Evolutionary conservation across 2,329 filamentous ascomycete genomes (phyloP), one percentile per base, ranked within the genome.

Genomic region (Alternaria sp.): DNA sequence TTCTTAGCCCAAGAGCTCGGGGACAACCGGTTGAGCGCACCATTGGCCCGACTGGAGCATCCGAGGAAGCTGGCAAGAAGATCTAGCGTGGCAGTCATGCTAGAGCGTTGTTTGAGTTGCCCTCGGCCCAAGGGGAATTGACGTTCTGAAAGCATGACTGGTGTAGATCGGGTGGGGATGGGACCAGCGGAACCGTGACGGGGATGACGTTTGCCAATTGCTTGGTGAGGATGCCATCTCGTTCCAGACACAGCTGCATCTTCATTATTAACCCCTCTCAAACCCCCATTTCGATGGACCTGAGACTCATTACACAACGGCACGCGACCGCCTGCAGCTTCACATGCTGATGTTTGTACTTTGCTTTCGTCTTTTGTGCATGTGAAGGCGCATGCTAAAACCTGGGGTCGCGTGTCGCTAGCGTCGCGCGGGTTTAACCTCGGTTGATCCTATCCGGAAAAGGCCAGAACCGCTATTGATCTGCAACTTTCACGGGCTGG

Each of bases 201-300:
- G 61, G 65, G 51, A 76, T 76, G 74, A 76, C 74, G 74, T 75
- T 75, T 66, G 73, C 73, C 70, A 75, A 73, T 75, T 63, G 64
- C 68, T 73, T 74, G 67, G 61, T 30, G 42, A 43, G 28, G 28
- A 52, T 49, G 16, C 57, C 62, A 56, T 22, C 48, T 62, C 39
- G 28, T 57, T 41, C 5, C 18, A 28, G 51, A 49, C 57, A 51
- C 48, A n/a, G 57, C 26, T 34, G 38, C 44, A 55, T 54, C 30
- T 28, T 44, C 22, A 4, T 26, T 24, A 48, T 52, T 3, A 42
- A 28, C 18, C 18, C 28, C 26, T 38, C 20, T 20, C 39, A 22
- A 6, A 7, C 8, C 18, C 18, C n/a, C 16, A 44, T 38, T 18
- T 43, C 26, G 16, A n/a, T 38, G 16, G 8, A 5, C 22, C 14